A percentile compares a stretch with the other conserved stretches of the same genome.
Evolutionary conservation across 2,329 filamentous ascomycete genomes (phyloP).

Genomic region (Fusarium solani-melongenae): DNA sequence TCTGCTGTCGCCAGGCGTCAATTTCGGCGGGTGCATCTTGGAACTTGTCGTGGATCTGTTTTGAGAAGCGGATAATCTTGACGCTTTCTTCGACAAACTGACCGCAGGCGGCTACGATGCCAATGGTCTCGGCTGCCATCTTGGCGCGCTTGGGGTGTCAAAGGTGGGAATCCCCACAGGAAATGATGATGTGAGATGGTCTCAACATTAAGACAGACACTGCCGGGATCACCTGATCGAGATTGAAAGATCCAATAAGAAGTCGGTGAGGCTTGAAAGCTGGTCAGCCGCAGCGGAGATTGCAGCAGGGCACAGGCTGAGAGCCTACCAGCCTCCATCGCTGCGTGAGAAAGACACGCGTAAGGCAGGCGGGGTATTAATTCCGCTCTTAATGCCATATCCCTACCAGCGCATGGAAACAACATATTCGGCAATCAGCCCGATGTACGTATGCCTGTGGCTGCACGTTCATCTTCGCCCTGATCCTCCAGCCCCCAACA

Average conservation of each 20-base stretch:
- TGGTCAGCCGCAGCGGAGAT: background rate
- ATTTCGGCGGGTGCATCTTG: background rate
- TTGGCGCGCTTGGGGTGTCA: background rate
- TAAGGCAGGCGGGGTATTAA: background rate
- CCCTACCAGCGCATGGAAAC: background rate
- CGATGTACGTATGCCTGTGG: background rate
- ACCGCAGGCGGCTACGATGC: background rate
- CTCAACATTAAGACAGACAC: background rate
- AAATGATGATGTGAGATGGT: background rate
- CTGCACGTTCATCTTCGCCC: background rate
- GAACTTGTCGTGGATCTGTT: background rate
- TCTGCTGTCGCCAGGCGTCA: background rate
- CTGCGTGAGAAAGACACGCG: background rate
- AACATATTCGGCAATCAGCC: background rate
- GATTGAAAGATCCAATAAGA: background rate
- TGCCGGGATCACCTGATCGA: background rate
- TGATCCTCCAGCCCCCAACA: background rate
- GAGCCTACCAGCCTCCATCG: background rate
- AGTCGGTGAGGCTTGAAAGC: background rate
- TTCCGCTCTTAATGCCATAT: background rate
- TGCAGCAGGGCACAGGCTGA: background rate
- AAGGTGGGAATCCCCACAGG: background rate
- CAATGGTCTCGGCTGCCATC: constrained; percentile 4
- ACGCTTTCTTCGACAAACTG: constrained; percentile 12
- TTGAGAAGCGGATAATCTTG: constrained; percentile 1